A percentile compares a stretch with the other conserved stretches of the same genome.
Evolutionary conservation across 2,329 filamentous ascomycete genomes (phyloP).

Genomic region (Aureobasidium melanogenum): DNA sequence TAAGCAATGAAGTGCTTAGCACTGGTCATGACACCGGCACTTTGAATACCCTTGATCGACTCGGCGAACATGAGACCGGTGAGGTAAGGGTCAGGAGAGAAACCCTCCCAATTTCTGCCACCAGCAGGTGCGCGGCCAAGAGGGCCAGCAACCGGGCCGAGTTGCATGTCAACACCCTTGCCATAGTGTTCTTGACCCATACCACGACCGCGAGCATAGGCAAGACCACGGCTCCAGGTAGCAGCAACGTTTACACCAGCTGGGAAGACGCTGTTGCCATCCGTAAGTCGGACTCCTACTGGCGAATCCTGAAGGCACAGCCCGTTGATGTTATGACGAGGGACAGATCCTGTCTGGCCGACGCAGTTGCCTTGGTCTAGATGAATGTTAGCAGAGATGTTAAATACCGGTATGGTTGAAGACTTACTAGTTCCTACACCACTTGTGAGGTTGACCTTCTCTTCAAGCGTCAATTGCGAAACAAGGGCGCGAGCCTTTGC

Average conservation of each 20-base stretch:
- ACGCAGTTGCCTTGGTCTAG: slow-evolving; percentile 20
- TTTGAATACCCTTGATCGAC: slow-evolving; percentile 33
- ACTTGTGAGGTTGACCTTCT: slow-evolving; percentile 28
- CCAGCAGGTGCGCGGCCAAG: slow-evolving; percentile 33
- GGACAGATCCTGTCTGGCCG: slow-evolving; percentile 28
- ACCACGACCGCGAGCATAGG: slow-evolving; percentile 31
- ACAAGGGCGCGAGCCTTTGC: slow-evolving; percentile 24
- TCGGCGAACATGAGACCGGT: slow-evolving; percentile 32
- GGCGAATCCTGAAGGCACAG: slow-evolving; percentile 31
- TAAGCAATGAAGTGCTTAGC: slow-evolving; percentile 51
- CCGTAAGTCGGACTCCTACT: slow-evolving; percentile 20
- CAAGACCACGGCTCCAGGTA: slow-evolving; percentile 32
- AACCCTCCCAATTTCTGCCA: slow-evolving; percentile 38
- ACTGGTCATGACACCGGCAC: slow-evolving; percentile 32
- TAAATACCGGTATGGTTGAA: neutral
- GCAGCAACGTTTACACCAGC: slow-evolving; percentile 26
- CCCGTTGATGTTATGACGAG: slow-evolving; percentile 26
- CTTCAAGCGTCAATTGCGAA: slow-evolving; percentile 25
- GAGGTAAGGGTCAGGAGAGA: slow-evolving; percentile 34
- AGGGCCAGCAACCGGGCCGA: slow-evolving; percentile 37
- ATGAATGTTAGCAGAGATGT: neutral
- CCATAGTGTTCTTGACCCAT: slow-evolving; percentile 27
- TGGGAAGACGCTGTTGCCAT: slow-evolving; percentile 25
- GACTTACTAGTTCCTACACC: slow-evolving; percentile 17
- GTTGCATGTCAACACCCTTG: slow-evolving; percentile 32